Evolutionary conservation across 148 eudicot species (phyloP), one percentile per base, ranked within the genome.

Genomic region (Amaranthus palmeri): DNA sequence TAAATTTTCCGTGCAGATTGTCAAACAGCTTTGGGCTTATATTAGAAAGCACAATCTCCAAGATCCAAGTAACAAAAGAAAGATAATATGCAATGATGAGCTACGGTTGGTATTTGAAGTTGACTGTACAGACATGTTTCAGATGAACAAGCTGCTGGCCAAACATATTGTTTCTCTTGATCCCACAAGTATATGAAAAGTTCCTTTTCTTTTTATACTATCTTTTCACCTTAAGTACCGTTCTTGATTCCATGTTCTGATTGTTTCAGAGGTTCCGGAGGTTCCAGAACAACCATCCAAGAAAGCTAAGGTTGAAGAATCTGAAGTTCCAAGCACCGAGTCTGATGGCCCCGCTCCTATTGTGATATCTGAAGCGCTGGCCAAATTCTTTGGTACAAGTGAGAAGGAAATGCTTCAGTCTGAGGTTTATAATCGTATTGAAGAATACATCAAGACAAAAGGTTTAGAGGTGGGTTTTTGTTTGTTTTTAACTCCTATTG

Each of bases 21-120:
- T 93, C 80, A 93, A 81, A 85, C 98, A 93, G 82, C 84, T 93
- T 46, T 93, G 96, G 96, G 92, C 86, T 18, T 93, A 90, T 82
- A 93, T 93, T 81, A 88, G 93, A 83, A 90, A 93, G 77, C 71
- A 93, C 81, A 93, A 90, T 78, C 96, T 93, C 71, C 98, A 93
- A 83, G 98, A 93, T 77, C 98, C 98, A 57, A 86, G 85, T 64
- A 93, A 93, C 83, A 93, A 90, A 74, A 90, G 96, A 84, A 91
- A 77, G 79, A 84, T 77, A 54, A 80, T 83, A 54, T 83, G 86
- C 79, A 81, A 83, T 72, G 86, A 83, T 15, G 81, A 80, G 70
- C 71, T 80, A 65, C 80, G 82, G 12, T 51, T 80, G 72, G 77
- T 83, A 45, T 83, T 83, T 78, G 86, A 83, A 78, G 77, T 80